Base-by-base conservation (phyloP, 1,139 yeast genomes). In the Chernovozyma sophiae-reginae region DNA sequence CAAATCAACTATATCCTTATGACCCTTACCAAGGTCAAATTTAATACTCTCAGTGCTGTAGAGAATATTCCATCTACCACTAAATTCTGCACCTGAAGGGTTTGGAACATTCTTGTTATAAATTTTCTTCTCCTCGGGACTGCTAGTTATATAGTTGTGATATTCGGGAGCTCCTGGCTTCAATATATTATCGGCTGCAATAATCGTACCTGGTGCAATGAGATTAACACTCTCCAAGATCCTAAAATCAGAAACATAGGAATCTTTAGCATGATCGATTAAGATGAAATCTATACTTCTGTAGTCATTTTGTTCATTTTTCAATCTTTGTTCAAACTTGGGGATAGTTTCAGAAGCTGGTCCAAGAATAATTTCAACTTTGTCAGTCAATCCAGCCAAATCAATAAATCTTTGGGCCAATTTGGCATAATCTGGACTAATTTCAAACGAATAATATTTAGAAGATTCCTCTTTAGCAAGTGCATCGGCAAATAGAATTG, bases 21-120 rank as follows among this genome's bases (percentile, higher is more conserved):
- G n/a, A 3, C 31, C 35, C 13, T 30, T 30, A 7, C 18, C 14
- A 12, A 16, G 10, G 8, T 26, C 25, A 3, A 25, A 35, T 4
- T 31, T 36, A 5, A 51, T 41, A 13, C 63, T 53, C 15, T 55
- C 39, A 0, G 70, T 53, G 4, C 66, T 62, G 44, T 73, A 73
- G 19, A 65, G 33, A n/a, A 69, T 47, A 35, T 71, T 65, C 77
- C 76, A 71, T 35, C 67, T 55, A 0, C 77, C 77, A 1, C 49
- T 38, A 42, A 46, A 66, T 25, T 49, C 41, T 8, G 40, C 39
- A 5, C 70, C 72, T 33, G 55, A 58, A 4, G 48, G 41, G 38
- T 68, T 69, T 4, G 39, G 45, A 11, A 43, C 46, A 2, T 36
- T 37, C 4, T 41, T 37, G 38, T 65, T 68, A 45, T 51, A 58